These are phyloP conservation scores for Talaromyces sp. DNA, from an alignment of 2,329 filamentous ascomycete genomes.

Conservation along the genomic window DNA sequence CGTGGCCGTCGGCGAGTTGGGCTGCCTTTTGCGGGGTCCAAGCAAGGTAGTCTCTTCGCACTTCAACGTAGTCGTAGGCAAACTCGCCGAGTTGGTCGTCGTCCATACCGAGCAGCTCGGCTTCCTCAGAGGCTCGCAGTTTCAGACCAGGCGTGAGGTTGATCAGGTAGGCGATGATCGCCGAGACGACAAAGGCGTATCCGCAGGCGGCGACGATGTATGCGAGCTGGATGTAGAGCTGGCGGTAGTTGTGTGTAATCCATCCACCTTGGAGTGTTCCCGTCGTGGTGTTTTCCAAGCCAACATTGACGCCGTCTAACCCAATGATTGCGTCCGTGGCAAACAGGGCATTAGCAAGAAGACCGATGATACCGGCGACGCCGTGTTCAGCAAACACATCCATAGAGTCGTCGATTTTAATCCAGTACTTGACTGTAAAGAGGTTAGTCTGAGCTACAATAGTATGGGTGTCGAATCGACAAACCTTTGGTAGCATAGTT, in stretches of 20 bases:
- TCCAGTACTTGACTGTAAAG: slow-evolving; percentile 61
- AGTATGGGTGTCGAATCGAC: background rate
- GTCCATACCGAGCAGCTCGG: slow-evolving; percentile 62
- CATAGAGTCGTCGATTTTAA: slow-evolving; percentile 79
- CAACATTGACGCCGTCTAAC: slow-evolving; percentile 61
- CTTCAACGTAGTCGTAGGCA: slow-evolving; percentile 49
- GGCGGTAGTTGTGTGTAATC: slow-evolving; percentile 65
- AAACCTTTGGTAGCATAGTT: slow-evolving; percentile 81
- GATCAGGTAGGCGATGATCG: slow-evolving; percentile 64
- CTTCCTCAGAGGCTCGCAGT: slow-evolving; percentile 61
- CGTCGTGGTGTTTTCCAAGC: slow-evolving; percentile 34
- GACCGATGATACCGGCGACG: slow-evolving; percentile 74
- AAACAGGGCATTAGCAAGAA: slow-evolving; percentile 72
- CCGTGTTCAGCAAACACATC: slow-evolving; percentile 90
- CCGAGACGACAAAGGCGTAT: slow-evolving; percentile 64
- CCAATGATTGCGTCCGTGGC: slow-evolving; percentile 67
- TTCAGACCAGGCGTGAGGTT: slow-evolving; percentile 67
- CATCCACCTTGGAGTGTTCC: slow-evolving; percentile 54
- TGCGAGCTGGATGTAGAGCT: slow-evolving; percentile 66
- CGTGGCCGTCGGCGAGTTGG: slow-evolving; percentile 43
- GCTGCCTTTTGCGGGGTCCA: slow-evolving; percentile 44
- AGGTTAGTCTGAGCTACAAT: slow-evolving; percentile 7
- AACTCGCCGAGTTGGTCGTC: slow-evolving; percentile 49
- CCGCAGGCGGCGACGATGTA: slow-evolving; percentile 60
- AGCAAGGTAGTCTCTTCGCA: slow-evolving; percentile 46